Base-by-base conservation (phyloP, 1,284 basidiomycete species). In the Fomitopsis schrenkii region DNA sequence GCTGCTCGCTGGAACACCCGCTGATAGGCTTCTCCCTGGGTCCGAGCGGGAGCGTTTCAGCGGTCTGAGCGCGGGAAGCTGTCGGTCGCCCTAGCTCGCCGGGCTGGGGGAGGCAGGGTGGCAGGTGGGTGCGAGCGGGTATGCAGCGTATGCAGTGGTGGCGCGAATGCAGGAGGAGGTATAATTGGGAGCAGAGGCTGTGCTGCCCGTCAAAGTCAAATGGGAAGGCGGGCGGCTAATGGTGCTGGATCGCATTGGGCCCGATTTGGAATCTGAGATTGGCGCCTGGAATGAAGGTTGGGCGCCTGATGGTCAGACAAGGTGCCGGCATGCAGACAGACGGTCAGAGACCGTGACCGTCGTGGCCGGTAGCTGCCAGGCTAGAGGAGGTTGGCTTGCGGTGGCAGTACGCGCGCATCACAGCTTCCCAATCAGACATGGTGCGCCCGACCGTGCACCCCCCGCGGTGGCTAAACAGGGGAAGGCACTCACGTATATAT, bases 321-420 rank as follows among this genome's bases (percentile, higher is more conserved):
- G 8, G 9, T 33, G 36, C 30, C 22, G 22, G 22, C 22, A 22
- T 22, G 22, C 22, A 22, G 22, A 22, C 22, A 22, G 35, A 7
- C 35, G 7, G 35, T 12, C 35, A 53, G 52, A 53, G 14, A 53
- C 33, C 52, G 35, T 38, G 2, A 7, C 30, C 22, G 15, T 30
- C 52, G 36, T 30, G 36, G 26, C 17, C 52, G 22, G 22, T 22
- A 1, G 22, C 22, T 22, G 22, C 22, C 22, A 22, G 22, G 22
- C 22, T 22, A 8, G 52, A 33, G 52, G 33, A 8, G 52, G 52
- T 22, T 38, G 35, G 17, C 19, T 54, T 30, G 5, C 50, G 45
- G 60, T 61, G 60, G 60, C 60, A 55, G 52, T 62, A 55, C 57
- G 53, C 28, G 10, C 53, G 50, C 61, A 62, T 62, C 61, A 61